These are phyloP conservation scores for Phaeoacremonium minimum DNA, from an alignment of 2,329 filamentous ascomycete genomes.

Conservation along the genomic window DNA sequence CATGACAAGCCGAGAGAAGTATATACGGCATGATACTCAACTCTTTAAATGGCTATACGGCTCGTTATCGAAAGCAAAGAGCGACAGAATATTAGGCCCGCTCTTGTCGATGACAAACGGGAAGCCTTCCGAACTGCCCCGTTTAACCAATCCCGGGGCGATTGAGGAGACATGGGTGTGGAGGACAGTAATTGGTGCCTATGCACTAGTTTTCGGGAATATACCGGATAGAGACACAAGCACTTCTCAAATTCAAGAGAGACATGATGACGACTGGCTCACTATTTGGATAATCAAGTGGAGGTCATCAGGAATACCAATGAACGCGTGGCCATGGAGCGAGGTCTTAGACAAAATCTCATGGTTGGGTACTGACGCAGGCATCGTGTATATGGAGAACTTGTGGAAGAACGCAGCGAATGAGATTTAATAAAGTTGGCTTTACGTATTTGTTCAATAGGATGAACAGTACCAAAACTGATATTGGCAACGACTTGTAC, in stretches of 20 bases:
- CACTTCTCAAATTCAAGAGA: background rate
- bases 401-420: too few species aligned
- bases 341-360: background rate
- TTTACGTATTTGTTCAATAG: too few species aligned
- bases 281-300: background rate
- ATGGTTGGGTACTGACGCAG: background rate
- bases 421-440: too few species aligned
- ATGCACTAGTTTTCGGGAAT: background rate
- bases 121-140: background rate
- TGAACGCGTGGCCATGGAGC: background rate
- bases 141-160: background rate
- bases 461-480: too few species aligned
- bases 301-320: background rate
- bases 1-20: background rate
- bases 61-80: background rate
- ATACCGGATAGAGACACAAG: background rate
- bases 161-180: background rate
- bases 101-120: background rate
- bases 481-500: too few species aligned
- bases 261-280: background rate
- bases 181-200: background rate
- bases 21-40: background rate
- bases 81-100: too few species aligned
- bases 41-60: background rate
- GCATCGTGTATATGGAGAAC: background rate